These are phyloP conservation scores for Fusarium verrucosum DNA, from an alignment of 2,329 filamentous ascomycete species.

Conservation along the genomic window DNA sequence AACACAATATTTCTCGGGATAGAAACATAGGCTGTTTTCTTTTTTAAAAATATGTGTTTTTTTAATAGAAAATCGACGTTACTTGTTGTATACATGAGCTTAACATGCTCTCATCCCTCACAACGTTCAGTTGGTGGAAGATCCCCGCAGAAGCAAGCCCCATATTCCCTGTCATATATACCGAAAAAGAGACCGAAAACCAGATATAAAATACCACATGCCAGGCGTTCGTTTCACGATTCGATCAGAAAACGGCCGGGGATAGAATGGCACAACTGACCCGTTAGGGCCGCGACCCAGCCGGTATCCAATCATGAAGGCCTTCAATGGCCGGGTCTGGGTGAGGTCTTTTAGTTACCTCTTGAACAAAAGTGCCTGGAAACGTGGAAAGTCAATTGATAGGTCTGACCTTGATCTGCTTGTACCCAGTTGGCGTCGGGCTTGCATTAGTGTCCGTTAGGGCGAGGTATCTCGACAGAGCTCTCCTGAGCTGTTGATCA, in stretches of 20 bases:
- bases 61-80: no score
- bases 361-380: constrained; percentile 17
- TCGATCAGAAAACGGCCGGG: background rate
- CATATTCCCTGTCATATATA: background rate
- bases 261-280: constrained; percentile 5
- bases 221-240: background rate
- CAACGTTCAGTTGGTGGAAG: no score
- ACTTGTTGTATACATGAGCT: no score
- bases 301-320: constrained; percentile 26
- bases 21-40: no score
- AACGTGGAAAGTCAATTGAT: constrained; percentile 10
- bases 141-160: background rate
- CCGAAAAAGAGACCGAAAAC: constrained; percentile 5
- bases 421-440: background rate
- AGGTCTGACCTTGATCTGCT: constrained; percentile 6
- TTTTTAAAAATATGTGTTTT: no score
- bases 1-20: no score
- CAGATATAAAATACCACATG: background rate
- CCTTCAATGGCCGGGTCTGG: constrained; percentile 27
- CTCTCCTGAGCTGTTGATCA: background rate
- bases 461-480: background rate
- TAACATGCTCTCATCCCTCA: background rate
- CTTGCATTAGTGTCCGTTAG: constrained; percentile 31
- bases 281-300: constrained; percentile 28
- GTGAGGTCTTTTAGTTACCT: background rate